phyloP scores from a whole-genome alignment of 371 early-diverging fungal species.

The Rhizopus microsporus region DNA sequence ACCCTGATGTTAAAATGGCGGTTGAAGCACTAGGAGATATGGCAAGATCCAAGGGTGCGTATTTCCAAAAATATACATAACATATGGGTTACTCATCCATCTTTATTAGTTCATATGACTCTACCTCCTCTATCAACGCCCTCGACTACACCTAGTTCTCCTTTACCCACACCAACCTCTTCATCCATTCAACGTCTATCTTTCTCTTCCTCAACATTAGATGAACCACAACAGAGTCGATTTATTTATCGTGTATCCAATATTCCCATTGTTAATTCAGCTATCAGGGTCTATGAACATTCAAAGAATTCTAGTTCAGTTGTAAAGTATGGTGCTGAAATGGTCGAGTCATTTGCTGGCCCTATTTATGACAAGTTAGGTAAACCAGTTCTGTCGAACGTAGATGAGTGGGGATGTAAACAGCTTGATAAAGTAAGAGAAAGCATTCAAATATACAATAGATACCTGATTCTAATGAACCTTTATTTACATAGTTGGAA shows the following conservation, averaged over 20 bases:
- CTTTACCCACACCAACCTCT: conserved; percentile 33
- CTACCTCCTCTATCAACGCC: conserved; percentile 37
- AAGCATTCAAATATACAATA: background rate
- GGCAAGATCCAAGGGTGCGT: conserved; percentile 28
- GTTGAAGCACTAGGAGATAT: conserved; percentile 71
- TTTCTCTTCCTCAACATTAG: conserved; percentile 24
- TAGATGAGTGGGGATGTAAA: conserved; percentile 42
- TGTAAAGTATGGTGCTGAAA: conserved; percentile 64
- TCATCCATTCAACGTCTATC: conserved; percentile 13
- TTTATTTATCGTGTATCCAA: conserved; percentile 78
- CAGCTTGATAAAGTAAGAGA: conserved; percentile 35
- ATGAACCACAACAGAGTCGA: conserved; percentile 20
- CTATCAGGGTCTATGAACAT: conserved; percentile 74
- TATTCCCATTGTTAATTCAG: conserved; percentile 78
- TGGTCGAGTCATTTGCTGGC: conserved; percentile 66
- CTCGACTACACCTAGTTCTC: conserved; percentile 37
- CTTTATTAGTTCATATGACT: conserved; percentile 14
- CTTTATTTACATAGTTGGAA: conserved; percentile 20
- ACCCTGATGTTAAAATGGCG: conserved; percentile 64
- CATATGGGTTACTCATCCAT: background rate
- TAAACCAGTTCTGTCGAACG: conserved; percentile 25
- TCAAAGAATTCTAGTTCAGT: conserved; percentile 72
- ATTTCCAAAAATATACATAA: background rate
- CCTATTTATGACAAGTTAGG: conserved; percentile 45
- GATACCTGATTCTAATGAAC: background rate